Base-by-base conservation (phyloP, 805 yeast species). In the Cyberlindnera subsufficiens region DNA sequence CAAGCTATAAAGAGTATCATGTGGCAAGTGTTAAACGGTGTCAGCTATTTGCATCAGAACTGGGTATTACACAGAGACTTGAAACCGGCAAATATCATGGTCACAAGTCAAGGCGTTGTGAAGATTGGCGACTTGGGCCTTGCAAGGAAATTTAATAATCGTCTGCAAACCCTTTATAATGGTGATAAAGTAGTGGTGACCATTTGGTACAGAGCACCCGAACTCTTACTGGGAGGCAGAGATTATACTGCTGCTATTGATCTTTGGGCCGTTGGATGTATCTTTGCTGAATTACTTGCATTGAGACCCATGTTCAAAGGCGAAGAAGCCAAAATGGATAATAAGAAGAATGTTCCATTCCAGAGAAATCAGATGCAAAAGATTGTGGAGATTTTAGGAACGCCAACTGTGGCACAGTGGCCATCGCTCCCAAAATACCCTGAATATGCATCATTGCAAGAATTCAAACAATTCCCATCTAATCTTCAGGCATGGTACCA, bases 31-130 rank as follows among this genome's bases (percentile, higher is more conserved):
- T 63, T 93, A 22, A 86, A 86, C 55, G 99, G 99, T 4, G 90
- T 93, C 2, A 79, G 89, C 0, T 93, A 82, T 58, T 65, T 93
- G 35, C 99, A 93, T 63, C 91, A 89, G 61, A 91, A 93, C 63
- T 93, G 99, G 98, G 81, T 93, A 3, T 68, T 93, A 39, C 99
- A 93, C 64, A 73, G 99, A 48, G 99, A 93, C 64, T 72, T 93
- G 50, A 93, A 93, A 57, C 99, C 99, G 1, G 99, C 99, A 2
- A 91, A 91, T 64, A 91, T 93, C 51, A 93, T 91, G 98, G 96
- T 91, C 0, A 80, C 96, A 0, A 74, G 81, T 8, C 78, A 76
- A 45, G 99, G 99, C 0, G 78, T 80, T n/a, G 93, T 91, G 16
- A 93, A 93, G 62, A 90, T 91, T 47, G 99, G 98, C 18, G 99